These are phyloP conservation scores for Rhodotorula sp. DNA, from an alignment of 1,284 basidiomycete genomes.

Conservation along the genomic window DNA sequence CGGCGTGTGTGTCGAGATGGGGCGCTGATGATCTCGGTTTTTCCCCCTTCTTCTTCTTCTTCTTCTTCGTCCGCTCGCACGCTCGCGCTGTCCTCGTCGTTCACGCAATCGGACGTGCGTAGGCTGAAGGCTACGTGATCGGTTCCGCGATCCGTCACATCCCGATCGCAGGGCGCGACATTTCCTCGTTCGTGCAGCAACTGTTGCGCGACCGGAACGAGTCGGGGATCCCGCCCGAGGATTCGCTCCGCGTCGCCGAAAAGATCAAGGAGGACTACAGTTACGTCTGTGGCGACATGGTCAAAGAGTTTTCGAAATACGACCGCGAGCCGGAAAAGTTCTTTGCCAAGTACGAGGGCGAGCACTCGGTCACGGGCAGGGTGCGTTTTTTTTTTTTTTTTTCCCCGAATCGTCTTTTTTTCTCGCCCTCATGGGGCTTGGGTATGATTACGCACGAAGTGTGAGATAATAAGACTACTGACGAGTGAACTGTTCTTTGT, in stretches of 20 bases:
- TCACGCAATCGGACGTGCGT: background rate
- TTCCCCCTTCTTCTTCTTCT: no score
- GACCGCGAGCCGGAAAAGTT: constrained; percentile 95
- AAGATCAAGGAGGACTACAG: constrained; percentile 98
- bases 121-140: constrained; percentile 95
- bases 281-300: constrained; percentile 99
- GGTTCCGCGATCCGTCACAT: constrained; percentile 99
- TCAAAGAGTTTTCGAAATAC: constrained; percentile 97
- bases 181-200: constrained; percentile 95
- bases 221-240: constrained; percentile 85
- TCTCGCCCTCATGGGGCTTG: no score
- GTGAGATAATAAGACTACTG: no score
- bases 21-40: background rate
- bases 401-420: background rate
- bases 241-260: constrained; percentile 85
- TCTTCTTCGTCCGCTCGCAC: background rate
- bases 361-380: constrained; percentile 86
- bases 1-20: background rate
- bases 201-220: constrained; percentile 94
- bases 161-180: constrained; percentile 96
- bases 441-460: no score
- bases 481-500: no score
- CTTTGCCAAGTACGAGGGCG: constrained; percentile 90
- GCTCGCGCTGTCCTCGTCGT: background rate
- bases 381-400: constrained; percentile 55